Base-by-base conservation (phyloP, 225 moss, liverwort and hornwort genomes). In the Asterella californica region DNA sequence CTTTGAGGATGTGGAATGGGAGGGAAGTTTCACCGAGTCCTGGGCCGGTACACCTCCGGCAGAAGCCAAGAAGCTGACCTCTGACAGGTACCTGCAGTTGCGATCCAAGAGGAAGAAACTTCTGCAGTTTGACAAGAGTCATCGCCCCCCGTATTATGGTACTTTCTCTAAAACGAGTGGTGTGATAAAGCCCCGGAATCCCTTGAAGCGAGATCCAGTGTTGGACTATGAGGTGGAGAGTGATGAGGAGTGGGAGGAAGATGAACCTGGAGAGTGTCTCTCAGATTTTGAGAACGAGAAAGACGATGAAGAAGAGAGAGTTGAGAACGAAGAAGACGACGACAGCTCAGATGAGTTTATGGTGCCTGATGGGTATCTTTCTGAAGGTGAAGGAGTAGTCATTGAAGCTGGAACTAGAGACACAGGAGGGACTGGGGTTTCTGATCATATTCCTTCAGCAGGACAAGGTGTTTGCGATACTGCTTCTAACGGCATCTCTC, bases 221-320 rank as follows among this genome's bases (percentile, higher is more conserved):
- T 84, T 99, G 81, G 90, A 92, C 74, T 99, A 99, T 36, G 93
- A 92, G 52, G 89, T 99, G 42, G 95, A 99, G 32, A 95, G 99
- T 47, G 99, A 99, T 62, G 99, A 90, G 79, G 99, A 99, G 80
- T 99, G 99, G 99, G 99, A 94, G 75, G 95, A 99, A 82, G 99
- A 99, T 76, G 95, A 99, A 72, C 99, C 99, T 18, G 99, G 99
- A 70, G 99, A 99, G 65, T 93, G 99, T 74, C 90, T 99, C 12
- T 99, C 99, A 21, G 99, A 99, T 79, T 87, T 84, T 69, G 99
- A 99, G 76, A 93, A 93, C 37, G 95, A 93, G 64, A 94, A 99
- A 75, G 95, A 94, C 64, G 99, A 99, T 24, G 48, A 79, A 48
- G 91, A 84, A n/a, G 92, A 92, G 78, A 62, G 65, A 38, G 90